Evolutionary conservation across 108 stramenopile species (phyloP).

Genomic region (Craspedostauros australis): DNA sequence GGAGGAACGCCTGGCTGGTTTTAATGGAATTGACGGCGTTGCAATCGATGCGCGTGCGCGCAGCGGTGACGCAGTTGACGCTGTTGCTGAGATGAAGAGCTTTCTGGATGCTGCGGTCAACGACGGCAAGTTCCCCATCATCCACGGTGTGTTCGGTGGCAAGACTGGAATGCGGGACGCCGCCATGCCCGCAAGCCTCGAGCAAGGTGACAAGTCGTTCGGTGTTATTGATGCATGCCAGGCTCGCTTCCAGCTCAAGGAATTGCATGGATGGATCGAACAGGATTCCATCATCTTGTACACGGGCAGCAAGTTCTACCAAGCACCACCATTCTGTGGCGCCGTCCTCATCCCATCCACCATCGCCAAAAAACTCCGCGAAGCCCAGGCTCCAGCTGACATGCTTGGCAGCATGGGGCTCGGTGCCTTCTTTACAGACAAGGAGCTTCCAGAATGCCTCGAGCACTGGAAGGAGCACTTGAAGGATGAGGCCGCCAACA

Average conservation of each 20-base stretch:
- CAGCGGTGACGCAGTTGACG: slow-evolving; percentile 42
- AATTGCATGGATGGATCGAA: slow-evolving; percentile 55
- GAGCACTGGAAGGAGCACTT: slow-evolving; percentile 47
- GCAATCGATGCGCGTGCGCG: slow-evolving; percentile 37
- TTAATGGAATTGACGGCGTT: slow-evolving; percentile 39
- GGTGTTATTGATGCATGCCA: slow-evolving; percentile 73
- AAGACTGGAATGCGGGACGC: slow-evolving; percentile 63
- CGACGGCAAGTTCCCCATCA: slow-evolving; percentile 42
- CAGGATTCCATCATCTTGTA: slow-evolving; percentile 63
- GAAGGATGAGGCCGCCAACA: slow-evolving; percentile 23
- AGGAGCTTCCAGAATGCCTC: slow-evolving; percentile 51
- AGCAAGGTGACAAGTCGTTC: slow-evolving; percentile 36
- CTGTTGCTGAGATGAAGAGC: slow-evolving; percentile 36
- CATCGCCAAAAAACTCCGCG: slow-evolving; percentile 42
- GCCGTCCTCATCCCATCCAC: slow-evolving; percentile 46
- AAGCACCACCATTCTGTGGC: slow-evolving; percentile 67
- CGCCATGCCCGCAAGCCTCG: slow-evolving; percentile 49
- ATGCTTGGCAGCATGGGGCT: slow-evolving; percentile 49
- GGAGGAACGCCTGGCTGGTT: slow-evolving; percentile 31
- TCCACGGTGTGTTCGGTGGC: slow-evolving; percentile 70
- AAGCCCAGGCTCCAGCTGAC: slow-evolving; percentile 29
- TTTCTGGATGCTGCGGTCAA: slow-evolving; percentile 12
- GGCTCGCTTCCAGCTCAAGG: slow-evolving; percentile 52
- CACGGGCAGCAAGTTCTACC: slow-evolving; percentile 71
- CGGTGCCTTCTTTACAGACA: slow-evolving; percentile 60